These are phyloP conservation scores for Beta macrorhiza DNA, from an alignment of 179 eudicot species.

Conservation along the genomic window DNA sequence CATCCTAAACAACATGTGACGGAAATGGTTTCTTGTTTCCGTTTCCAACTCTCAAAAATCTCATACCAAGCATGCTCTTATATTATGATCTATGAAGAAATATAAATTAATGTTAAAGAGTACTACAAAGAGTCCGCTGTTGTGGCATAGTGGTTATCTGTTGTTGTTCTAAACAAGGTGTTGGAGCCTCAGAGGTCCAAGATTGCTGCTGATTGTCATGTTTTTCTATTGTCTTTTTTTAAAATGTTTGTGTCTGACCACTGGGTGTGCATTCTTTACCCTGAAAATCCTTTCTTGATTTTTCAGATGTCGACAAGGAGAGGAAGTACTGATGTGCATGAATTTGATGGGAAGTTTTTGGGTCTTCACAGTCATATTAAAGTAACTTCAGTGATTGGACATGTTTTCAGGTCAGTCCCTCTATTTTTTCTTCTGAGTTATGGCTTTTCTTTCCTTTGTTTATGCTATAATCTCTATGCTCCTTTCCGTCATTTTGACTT, in stretches of 20 bases:
- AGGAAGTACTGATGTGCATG: conserved; percentile 94
- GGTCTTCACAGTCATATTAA: conserved; percentile 56
- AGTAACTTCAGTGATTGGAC: conserved; percentile 97
- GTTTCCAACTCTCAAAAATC: too few species aligned
- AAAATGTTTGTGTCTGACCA: neutral
- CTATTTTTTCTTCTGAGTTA: conserved; percentile 11
- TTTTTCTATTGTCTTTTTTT: conserved; percentile 11
- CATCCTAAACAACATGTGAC: too few species aligned
- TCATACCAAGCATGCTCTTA: too few species aligned
- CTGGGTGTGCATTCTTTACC: neutral
- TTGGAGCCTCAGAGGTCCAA: too few species aligned
- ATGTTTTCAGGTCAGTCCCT: conserved; percentile 77
- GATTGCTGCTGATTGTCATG: neutral
- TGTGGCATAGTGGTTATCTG: too few species aligned
- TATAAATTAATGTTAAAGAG: too few species aligned
- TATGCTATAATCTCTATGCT: neutral
- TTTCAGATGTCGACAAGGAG: conserved; percentile 78
- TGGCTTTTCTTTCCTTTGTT: neutral
- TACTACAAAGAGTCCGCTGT: too few species aligned
- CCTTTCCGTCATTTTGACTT: neutral
- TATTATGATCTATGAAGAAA: too few species aligned
- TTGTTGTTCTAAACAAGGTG: too few species aligned
- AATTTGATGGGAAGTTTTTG: conserved; percentile 73
- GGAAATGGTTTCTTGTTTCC: too few species aligned
- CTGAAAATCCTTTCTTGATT: neutral